Conservation (phyloP, 768 basidiomycete genomes). For the Mycena olivaceomarginata region DNA sequence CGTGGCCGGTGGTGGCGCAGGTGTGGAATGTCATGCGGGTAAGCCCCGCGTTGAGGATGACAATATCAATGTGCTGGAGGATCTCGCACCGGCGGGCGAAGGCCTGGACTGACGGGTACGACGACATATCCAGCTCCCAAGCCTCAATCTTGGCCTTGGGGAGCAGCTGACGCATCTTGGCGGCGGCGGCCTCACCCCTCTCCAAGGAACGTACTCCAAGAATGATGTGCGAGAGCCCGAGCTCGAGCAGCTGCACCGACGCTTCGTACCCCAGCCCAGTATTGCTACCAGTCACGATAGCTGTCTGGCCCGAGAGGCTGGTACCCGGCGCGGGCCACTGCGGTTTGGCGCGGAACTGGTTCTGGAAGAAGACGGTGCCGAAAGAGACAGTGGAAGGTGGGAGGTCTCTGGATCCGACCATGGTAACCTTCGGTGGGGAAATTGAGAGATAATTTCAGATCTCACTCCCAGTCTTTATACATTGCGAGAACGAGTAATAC, state of each 20-base stretch:
- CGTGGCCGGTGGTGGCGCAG: not conserved
- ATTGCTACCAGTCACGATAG: not conserved
- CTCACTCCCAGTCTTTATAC: too few relatives aligned
- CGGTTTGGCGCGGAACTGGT: not conserved
- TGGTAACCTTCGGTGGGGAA: too few relatives aligned
- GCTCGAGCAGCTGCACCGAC: not conserved
- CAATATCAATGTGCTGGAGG: not conserved
- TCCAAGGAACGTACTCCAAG: not conserved
- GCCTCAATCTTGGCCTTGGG: not conserved
- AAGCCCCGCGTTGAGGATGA: not conserved
- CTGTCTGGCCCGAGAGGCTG: not conserved
- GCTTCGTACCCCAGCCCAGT: not conserved
- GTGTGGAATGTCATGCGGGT: not conserved
- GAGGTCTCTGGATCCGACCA: slow-evolving; percentile 1
- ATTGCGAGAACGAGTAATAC: too few relatives aligned
- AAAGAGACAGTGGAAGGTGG: not conserved
- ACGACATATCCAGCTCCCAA: slow-evolving; percentile 2
- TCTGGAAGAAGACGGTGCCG: not conserved
- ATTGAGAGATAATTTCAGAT: too few relatives aligned
- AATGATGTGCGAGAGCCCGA: not conserved
- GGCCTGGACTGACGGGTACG: not conserved
- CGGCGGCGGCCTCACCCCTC: not conserved
- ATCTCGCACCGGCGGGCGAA: not conserved
- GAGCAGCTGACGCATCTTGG: not conserved
- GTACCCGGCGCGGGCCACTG: not conserved